phyloP scores from a whole-genome alignment of 2,329 filamentous ascomycete genomes.

The Zymoseptoria brevis region DNA sequence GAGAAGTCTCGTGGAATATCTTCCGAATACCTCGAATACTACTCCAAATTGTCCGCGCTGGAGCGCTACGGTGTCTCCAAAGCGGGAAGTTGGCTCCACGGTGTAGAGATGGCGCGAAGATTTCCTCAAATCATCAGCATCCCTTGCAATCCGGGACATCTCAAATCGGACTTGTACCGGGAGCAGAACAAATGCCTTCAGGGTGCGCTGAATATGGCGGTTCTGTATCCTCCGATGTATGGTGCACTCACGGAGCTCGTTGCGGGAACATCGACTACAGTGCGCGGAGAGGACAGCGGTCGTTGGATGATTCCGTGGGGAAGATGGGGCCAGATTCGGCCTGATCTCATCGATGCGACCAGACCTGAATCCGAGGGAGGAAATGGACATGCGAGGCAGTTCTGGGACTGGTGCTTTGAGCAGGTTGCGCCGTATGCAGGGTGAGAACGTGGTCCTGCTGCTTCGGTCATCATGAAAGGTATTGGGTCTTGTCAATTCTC shows the following conservation, averaged over 20 bases:
- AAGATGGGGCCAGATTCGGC: neutral
- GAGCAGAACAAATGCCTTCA: neutral
- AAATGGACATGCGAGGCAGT: slow-evolving; percentile 1
- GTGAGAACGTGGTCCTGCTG: no score
- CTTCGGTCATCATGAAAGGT: no score
- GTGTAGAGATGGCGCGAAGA: neutral
- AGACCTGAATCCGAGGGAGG: neutral
- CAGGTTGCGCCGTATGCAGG: neutral
- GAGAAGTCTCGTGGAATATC: neutral
- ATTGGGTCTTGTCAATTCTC: no score
- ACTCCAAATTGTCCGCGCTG: neutral
- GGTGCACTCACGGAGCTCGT: neutral
- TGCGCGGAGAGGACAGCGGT: neutral
- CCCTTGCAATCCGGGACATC: neutral
- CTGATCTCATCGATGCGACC: neutral
- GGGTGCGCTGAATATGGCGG: neutral
- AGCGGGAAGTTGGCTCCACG: neutral
- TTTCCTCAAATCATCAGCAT: neutral
- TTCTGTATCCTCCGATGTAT: neutral
- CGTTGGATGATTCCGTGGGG: neutral
- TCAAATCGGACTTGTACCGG: neutral
- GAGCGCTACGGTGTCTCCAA: neutral
- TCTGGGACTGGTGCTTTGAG: slow-evolving; percentile 3
- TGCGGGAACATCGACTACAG: neutral
- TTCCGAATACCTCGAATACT: neutral